Evolutionary conservation across 306 rosid species (phyloP).

Genomic region (Cucurbita pepo): DNA sequence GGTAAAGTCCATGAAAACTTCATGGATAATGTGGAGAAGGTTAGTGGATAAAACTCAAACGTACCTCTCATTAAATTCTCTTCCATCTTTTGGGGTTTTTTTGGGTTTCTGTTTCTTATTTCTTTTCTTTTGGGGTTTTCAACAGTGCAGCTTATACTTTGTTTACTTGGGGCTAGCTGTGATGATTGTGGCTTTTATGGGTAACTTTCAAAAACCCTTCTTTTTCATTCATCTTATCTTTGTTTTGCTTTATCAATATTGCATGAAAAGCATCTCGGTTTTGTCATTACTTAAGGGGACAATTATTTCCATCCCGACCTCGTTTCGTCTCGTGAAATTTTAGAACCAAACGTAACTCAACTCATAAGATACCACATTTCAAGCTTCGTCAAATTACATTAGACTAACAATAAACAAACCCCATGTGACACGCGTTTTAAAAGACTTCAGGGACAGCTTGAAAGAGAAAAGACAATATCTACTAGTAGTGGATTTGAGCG

Average conservation of each 20-base stretch:
- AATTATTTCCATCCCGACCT: background rate
- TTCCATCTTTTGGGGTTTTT: background rate
- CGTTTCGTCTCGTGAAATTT: no score
- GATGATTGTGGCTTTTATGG: slow-evolving; percentile 80
- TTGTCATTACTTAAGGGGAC: background rate
- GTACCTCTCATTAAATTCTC: background rate
- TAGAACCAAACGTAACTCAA: no score
- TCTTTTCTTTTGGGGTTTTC: background rate
- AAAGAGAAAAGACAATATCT: no score
- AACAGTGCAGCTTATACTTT: slow-evolving; percentile 89
- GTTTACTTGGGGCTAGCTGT: slow-evolving; percentile 87
- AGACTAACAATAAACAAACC: background rate
- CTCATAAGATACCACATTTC: no score
- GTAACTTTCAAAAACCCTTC: slow-evolving; percentile 27
- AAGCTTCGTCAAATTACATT: background rate
- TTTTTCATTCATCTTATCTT: slow-evolving; percentile 10
- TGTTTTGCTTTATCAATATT: slow-evolving; percentile 10
- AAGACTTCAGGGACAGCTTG: no score
- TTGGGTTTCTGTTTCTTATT: background rate
- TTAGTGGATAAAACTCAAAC: background rate
- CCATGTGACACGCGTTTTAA: background rate
- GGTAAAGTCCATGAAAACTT: slow-evolving; percentile 28
- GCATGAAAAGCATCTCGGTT: background rate
- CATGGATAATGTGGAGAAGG: slow-evolving; percentile 77
- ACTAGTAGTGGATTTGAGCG: no score